Evolutionary conservation across 768 basidiomycete genomes (phyloP).

Genomic region (Lentinula edodes): DNA sequence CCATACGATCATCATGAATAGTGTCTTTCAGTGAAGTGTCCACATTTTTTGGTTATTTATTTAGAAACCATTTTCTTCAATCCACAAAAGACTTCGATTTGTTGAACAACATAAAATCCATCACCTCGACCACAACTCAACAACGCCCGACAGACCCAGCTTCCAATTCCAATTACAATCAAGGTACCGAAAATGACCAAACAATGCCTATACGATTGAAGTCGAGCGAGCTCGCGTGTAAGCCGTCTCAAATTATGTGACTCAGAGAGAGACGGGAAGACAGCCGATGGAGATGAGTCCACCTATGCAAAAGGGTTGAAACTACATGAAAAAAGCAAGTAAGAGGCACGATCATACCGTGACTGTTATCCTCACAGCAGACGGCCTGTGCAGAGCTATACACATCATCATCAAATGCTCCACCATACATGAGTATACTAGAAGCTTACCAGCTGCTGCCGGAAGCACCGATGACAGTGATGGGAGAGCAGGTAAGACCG

Average conservation of each 20-base stretch:
- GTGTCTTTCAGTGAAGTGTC: too few relatives aligned
- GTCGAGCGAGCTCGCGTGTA: background rate
- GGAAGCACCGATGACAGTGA: conserved; percentile 7
- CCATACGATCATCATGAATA: too few relatives aligned
- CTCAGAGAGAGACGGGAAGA: conserved; percentile 3
- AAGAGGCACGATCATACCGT: background rate
- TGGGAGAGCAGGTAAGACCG: conserved; percentile 4
- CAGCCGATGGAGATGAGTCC: conserved; percentile 7
- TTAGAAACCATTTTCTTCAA: too few relatives aligned
- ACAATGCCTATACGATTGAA: background rate
- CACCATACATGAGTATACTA: background rate
- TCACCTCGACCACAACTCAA: too few relatives aligned
- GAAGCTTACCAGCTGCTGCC: background rate
- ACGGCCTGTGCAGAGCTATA: conserved; percentile 4
- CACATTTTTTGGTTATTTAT: too few relatives aligned
- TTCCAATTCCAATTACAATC: background rate
- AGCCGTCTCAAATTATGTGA: background rate
- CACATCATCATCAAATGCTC: background rate
- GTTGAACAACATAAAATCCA: background rate
- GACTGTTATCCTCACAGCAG: conserved; percentile 3
- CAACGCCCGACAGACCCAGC: too few relatives aligned
- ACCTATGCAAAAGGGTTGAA: background rate
- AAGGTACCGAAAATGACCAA: background rate
- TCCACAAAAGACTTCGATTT: too few relatives aligned
- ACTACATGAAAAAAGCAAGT: background rate